A percentile compares a stretch with the other conserved stretches of the same genome.
phyloP scores from a whole-genome alignment of 805 yeast genomes.

The Brettanomyces anomalus region DNA sequence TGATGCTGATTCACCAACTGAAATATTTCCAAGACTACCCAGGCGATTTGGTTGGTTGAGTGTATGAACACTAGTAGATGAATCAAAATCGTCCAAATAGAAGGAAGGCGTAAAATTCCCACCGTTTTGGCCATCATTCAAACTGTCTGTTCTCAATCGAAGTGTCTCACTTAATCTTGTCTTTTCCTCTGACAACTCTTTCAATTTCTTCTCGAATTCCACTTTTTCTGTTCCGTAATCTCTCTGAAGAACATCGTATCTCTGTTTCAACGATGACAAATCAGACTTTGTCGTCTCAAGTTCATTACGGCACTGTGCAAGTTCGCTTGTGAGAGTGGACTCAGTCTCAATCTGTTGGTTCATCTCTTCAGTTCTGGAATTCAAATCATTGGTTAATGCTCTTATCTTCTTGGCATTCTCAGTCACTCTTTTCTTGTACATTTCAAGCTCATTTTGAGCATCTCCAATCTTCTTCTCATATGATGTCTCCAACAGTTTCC shows the following conservation, averaged over 20 bases:
- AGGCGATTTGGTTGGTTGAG: not conserved
- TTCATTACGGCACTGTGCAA: slow-evolving; percentile 12
- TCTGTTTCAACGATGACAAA: slow-evolving; percentile 17
- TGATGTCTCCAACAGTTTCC: slow-evolving; percentile 72
- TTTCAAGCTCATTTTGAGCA: slow-evolving; percentile 37
- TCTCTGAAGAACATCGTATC: slow-evolving; percentile 7
- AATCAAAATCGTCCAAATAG: slow-evolving; percentile 24
- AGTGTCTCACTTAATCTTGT: slow-evolving; percentile 9
- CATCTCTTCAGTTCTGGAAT: slow-evolving; percentile 21
- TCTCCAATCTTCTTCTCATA: slow-evolving; percentile 39
- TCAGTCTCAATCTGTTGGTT: slow-evolving; percentile 19
- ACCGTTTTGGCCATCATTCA: not conserved
- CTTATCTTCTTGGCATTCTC: slow-evolving; percentile 20
- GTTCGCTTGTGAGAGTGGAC: slow-evolving; percentile 15
- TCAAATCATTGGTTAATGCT: slow-evolving; percentile 28
- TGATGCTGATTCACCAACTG: slow-evolving; percentile 39
- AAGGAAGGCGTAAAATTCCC: slow-evolving; percentile 8
- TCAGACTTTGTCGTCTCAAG: slow-evolving; percentile 13
- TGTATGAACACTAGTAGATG: slow-evolving; percentile 9
- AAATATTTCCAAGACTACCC: slow-evolving; percentile 17
- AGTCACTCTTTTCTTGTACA: slow-evolving; percentile 24
- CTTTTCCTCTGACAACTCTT: slow-evolving; percentile 22
- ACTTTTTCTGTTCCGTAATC: slow-evolving; percentile 23
- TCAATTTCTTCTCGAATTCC: slow-evolving; percentile 16
- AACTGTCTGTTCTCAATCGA: slow-evolving; percentile 7